Evolutionary conservation across 192 early-diverging fungal genomes (phyloP).

Genomic region (Dissophora ornata): DNA sequence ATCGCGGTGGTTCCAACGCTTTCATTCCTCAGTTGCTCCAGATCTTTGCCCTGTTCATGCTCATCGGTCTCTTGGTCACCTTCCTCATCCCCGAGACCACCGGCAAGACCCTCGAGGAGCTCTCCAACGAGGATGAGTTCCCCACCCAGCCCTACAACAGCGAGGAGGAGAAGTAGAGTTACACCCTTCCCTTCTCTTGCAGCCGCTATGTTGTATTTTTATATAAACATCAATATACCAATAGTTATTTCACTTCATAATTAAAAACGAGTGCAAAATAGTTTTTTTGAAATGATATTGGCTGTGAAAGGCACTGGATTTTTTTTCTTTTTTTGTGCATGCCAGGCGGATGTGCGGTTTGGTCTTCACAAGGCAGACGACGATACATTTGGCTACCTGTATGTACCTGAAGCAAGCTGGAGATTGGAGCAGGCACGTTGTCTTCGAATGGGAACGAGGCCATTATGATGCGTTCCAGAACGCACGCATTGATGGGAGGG

Average conservation of each 20-base stretch:
- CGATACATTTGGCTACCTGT: too few species aligned
- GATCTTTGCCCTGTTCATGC: slow-evolving; percentile 81
- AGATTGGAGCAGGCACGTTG: too few species aligned
- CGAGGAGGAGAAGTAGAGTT: slow-evolving; percentile 29
- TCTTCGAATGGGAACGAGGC: too few species aligned
- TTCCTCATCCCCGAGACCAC: slow-evolving; percentile 79
- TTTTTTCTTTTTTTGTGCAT: too few species aligned
- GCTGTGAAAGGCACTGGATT: too few species aligned
- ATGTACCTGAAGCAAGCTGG: too few species aligned
- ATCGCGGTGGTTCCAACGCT: slow-evolving; percentile 70
- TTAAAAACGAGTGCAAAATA: not conserved
- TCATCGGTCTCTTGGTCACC: slow-evolving; percentile 71
- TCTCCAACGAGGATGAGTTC: slow-evolving; percentile 42
- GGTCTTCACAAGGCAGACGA: too few species aligned
- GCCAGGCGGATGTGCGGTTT: too few species aligned
- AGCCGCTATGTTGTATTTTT: not conserved
- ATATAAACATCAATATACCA: slow-evolving; percentile 8
- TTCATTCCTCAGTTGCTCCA: slow-evolving; percentile 70
- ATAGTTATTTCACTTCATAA: slow-evolving; percentile 12
- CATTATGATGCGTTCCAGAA: too few species aligned
- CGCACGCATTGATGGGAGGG: too few species aligned
- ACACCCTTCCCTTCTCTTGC: too few species aligned
- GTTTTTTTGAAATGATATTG: too few species aligned
- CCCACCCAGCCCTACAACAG: not conserved
- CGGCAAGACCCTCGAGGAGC: slow-evolving; percentile 80